Base-by-base conservation (phyloP, 2,329 filamentous ascomycete genomes). In the Trichothecium sympodiale region DNA sequence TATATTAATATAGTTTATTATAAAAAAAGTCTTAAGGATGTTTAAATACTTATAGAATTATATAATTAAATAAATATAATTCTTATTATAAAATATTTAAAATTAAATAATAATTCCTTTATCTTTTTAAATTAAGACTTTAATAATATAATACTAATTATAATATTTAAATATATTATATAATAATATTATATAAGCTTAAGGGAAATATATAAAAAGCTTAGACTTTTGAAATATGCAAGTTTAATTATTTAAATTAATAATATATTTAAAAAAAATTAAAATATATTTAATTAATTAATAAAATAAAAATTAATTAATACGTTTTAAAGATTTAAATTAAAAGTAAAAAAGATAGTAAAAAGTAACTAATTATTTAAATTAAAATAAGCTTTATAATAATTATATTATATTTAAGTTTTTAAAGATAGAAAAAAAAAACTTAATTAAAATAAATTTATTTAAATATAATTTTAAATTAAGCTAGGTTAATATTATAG, bases 401-500 rank as follows among this genome's bases (percentile, higher is more conserved):
- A 31, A 8, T 12, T 12, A 29, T 8, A 29, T 36, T 36, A 36
- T 36, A 29, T 29, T 6, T 29, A 5, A 6, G 10, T 36, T 29
- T 36, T 29, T 36, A 36, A 36, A 36, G 14, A 29, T 29, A 14
- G 30, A 29, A 36, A 29, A 29, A 36, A 29, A 36, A 36, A 29
- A 23, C 30, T 29, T 36, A 36, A 29, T 29, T 6, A 36, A 20
- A 14, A 36, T 16, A 18, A 23, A 29, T n/a, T 17, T 36, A 36
- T 36, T 36, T 29, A 29, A 36, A 16, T 26, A 17, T 8, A 29
- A 17, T 16, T 29, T 29, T 36, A 12, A 16, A 6, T 29, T 17
- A 16, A 8, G 8, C 14, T 17, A 29, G 14, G 30, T 30, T 14
- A 29, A 18, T 36, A 36, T 16, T 10, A 23, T 29, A n/a, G n/a